phyloP scores from a whole-genome alignment of 2,329 filamentous ascomycete genomes.

The Trichoderma sp. region DNA sequence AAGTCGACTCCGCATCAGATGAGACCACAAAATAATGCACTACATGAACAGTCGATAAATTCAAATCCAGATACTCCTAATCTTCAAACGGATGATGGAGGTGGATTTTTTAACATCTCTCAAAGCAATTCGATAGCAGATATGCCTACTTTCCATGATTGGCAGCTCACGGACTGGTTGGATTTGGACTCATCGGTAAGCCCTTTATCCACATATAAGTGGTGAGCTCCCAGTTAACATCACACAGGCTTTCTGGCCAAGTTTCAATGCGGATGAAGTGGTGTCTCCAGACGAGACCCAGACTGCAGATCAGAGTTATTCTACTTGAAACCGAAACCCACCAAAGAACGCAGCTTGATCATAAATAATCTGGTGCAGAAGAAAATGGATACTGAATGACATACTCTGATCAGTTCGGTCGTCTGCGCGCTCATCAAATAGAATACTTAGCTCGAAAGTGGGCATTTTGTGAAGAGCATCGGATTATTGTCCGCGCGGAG shows the following conservation, averaged over 20 bases:
- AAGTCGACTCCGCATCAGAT: slow-evolving; percentile 7
- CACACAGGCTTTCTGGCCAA: slow-evolving; percentile 12
- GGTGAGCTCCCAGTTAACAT: not conserved
- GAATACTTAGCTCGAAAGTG: not conserved
- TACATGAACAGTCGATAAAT: not conserved
- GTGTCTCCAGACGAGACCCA: slow-evolving; percentile 1
- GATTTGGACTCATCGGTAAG: slow-evolving; percentile 38
- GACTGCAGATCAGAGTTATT: not conserved
- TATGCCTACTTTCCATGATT: slow-evolving; percentile 27
- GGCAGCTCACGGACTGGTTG: slow-evolving; percentile 40
- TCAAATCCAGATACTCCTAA: not conserved
- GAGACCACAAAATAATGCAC: not conserved
- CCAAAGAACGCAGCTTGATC: not conserved
- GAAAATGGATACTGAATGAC: no score
- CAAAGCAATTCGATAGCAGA: not conserved
- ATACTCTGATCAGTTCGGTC: not conserved
- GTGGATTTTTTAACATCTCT: not conserved
- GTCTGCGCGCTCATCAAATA: not conserved
- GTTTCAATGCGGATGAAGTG: not conserved
- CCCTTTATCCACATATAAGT: not conserved
- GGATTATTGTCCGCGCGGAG: not conserved
- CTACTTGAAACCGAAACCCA: not conserved
- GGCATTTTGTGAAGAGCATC: not conserved
- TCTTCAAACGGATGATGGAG: not conserved
- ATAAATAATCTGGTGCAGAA: not conserved